A percentile compares a stretch with the other conserved stretches of the same genome.
phyloP scores from a whole-genome alignment of 257 asterid genomes.

The Jasminum sambac region DNA sequence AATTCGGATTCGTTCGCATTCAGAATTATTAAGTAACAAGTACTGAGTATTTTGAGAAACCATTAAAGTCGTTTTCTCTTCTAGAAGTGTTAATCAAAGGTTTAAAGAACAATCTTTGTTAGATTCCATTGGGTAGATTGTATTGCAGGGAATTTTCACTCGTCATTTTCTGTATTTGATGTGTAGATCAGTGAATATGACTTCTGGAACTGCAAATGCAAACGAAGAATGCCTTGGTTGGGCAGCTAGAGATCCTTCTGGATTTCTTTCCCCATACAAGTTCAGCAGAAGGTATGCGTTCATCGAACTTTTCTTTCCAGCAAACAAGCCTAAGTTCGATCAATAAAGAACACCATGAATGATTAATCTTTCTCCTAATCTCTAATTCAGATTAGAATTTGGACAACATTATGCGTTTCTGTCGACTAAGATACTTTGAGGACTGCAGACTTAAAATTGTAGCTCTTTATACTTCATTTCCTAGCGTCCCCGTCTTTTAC shows the following conservation, averaged over 20 bases:
- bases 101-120: too few species aligned
- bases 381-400: neutral
- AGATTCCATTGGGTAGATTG: too few species aligned
- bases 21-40: too few species aligned
- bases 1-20: too few species aligned
- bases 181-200: neutral
- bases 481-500: neutral
- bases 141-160: too few species aligned
- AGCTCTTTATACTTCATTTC: neutral
- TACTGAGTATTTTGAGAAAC: too few species aligned
- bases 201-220: conserved; percentile 17
- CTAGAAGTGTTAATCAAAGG: too few species aligned
- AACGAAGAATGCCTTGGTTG: conserved; percentile 63
- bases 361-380: neutral
- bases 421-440: neutral
- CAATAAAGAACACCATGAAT: neutral
- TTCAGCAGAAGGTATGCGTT: conserved; percentile 66
- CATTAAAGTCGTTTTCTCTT: too few species aligned
- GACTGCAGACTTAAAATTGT: neutral
- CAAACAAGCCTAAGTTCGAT: neutral
- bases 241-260: conserved; percentile 88
- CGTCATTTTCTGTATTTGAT: neutral
- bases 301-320: neutral
- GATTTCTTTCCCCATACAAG: conserved; percentile 70
- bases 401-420: neutral